phyloP scores from a whole-genome alignment of 2,329 filamentous ascomycete genomes.

The Aspergillus hiratsukae region DNA sequence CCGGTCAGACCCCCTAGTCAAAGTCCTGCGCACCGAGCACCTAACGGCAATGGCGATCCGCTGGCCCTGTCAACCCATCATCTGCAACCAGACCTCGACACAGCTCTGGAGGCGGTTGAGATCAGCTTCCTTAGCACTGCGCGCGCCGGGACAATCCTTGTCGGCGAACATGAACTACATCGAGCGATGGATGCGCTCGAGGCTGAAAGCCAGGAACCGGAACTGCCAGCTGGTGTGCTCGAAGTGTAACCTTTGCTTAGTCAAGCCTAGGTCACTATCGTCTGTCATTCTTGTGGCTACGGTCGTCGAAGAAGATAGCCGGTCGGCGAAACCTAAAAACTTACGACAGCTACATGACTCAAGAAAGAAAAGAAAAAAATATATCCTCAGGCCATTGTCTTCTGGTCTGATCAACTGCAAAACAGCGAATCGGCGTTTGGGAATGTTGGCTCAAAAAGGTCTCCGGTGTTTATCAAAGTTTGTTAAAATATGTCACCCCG shows the following conservation, averaged over 20 bases:
- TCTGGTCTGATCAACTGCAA: background rate
- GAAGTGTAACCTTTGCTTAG: slow-evolving; percentile 23
- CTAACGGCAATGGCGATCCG: background rate
- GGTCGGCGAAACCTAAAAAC: background rate
- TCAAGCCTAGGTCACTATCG: background rate
- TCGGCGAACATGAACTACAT: slow-evolving; percentile 68
- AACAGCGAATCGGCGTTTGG: background rate
- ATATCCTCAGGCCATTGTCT: background rate
- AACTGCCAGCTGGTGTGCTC: slow-evolving; percentile 10
- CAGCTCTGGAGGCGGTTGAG: slow-evolving; percentile 53
- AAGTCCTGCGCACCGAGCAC: slow-evolving; percentile 6
- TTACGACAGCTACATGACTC: background rate
- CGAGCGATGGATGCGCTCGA: slow-evolving; percentile 67
- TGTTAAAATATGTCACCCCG: background rate
- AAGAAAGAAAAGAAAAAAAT: background rate
- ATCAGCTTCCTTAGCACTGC: slow-evolving; percentile 90
- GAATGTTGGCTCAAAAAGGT: background rate
- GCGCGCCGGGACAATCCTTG: slow-evolving; percentile 81
- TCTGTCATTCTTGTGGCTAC: background rate
- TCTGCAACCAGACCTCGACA: slow-evolving; percentile 28
- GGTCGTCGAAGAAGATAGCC: background rate
- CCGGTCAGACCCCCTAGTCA: slow-evolving; percentile 9
- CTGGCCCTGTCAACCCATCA: slow-evolving; percentile 21
- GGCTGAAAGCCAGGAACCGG: slow-evolving; percentile 27
- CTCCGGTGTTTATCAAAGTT: background rate